Base-by-base conservation (phyloP, 768 basidiomycete species). In the Pleurotus sapidus region DNA sequence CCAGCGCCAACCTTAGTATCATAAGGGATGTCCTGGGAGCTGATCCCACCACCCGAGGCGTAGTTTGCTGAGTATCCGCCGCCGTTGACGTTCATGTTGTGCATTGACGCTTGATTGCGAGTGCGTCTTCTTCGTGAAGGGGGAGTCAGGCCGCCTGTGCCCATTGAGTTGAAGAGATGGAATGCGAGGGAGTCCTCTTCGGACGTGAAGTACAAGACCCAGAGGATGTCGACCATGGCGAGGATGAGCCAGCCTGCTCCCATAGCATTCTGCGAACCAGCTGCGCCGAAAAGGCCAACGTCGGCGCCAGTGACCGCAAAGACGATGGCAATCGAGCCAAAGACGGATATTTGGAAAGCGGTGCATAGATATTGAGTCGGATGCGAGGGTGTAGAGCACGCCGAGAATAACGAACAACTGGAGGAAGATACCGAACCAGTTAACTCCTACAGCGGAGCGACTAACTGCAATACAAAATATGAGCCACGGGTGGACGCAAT, bases 191-290 rank as follows among this genome's bases (percentile, higher is more conserved):
- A 93, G 67, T 95, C 94, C 65, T 97, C 95, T 66, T 98, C 95
- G 1, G 95, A 92, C 2, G 95, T 97, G 72, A 99, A 96, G 77
- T 93, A 97, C 59, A 98, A 84, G 12, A 95, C 85, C 96, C 96
- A 99, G 58, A 98, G 74, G 68, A 98, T 91, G 78, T 98, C 81
- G 57, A 95, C 91, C 60, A 98, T 83, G 30, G 94, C 77, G 54
- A 96, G 83, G 60, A 99, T 85, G 64, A 99, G 83, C 92, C 93
- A 99, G 58, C 96, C 97, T 3, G 91, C 93, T 25, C 90, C 89
- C 80, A 94, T 87, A 6, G 95, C 93, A 60, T 90, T 87, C 57
- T 86, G 73, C 3, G 91, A 76, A 7, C 77, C 72, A 9, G 50
- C 47, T 25, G 67, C 64, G n/a, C 79, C 61, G 69, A 84, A 93